Percentiles rank a stretch among this genome's conserved stretches.
Conservation (phyloP, 176 grass and related monocot genomes). For the Oryza officinalis region DNA sequence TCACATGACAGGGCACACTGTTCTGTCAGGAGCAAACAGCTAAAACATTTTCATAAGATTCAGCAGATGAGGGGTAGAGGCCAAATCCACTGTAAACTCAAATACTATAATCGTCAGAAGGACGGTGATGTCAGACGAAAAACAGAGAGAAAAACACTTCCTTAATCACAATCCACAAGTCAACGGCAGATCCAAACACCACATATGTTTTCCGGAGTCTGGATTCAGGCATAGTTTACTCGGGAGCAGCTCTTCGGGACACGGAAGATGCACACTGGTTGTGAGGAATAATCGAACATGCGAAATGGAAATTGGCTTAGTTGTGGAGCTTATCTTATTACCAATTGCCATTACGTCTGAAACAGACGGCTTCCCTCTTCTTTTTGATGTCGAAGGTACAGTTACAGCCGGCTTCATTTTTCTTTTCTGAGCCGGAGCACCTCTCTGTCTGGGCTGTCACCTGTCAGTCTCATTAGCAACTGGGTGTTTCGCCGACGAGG, state of each 20-base stretch:
- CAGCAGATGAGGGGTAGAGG: not conserved
- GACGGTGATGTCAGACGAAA: conserved; percentile 9
- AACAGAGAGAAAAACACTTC: not conserved
- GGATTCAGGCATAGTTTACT: not conserved
- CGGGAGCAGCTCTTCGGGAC: conserved; percentile 11
- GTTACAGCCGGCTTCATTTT: not conserved
- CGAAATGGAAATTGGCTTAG: conserved; percentile 36
- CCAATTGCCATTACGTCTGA: not conserved
- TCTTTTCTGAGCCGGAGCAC: conserved; percentile 18
- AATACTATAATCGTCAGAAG: conserved; percentile 10
- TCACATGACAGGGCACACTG: not conserved
- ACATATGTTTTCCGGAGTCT: not conserved
- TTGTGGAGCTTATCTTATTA: not conserved
- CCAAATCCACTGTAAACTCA: not conserved
- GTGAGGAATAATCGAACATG: conserved; percentile 4
- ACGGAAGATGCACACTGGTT: not conserved
- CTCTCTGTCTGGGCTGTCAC: not conserved
- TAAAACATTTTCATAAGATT: not conserved
- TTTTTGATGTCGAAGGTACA: not conserved
- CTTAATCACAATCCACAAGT: conserved; percentile 34
- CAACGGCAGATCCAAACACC: conserved; percentile 20
- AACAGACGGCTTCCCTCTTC: not conserved
- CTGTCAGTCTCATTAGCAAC: not conserved
- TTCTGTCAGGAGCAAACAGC: not conserved
- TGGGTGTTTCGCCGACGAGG: not conserved